These are phyloP conservation scores for Termitomyces sp. DNA, from an alignment of 768 basidiomycete genomes.

Conservation along the genomic window DNA sequence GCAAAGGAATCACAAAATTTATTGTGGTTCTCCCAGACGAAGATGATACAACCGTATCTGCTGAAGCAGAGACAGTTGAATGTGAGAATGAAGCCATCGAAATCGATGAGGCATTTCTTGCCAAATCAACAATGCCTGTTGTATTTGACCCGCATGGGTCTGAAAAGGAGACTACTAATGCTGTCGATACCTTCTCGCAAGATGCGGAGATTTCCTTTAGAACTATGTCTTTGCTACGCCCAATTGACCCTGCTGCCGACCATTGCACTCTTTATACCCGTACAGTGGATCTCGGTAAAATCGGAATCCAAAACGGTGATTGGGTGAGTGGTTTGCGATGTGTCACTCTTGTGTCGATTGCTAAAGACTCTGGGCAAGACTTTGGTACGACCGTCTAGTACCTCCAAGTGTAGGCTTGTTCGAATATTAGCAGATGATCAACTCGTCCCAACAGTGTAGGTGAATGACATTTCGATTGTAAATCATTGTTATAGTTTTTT, in stretches of 20 bases:
- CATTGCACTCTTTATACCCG: conserved; percentile 56
- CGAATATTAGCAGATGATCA: conserved; percentile 50
- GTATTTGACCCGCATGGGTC: conserved; percentile 15
- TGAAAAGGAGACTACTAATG: conserved; percentile 3
- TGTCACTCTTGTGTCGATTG: neutral
- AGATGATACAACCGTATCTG: conserved; percentile 10
- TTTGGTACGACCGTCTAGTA: conserved; percentile 33
- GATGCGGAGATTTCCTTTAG: conserved; percentile 17
- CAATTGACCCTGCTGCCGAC: conserved; percentile 32
- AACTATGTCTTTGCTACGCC: conserved; percentile 24
- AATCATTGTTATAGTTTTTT: neutral
- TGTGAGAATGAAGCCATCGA: conserved; percentile 44
- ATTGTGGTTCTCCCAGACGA: conserved; percentile 34
- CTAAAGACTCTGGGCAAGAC: conserved; percentile 34
- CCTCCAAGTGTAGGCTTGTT: conserved; percentile 42
- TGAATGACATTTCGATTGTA: neutral
- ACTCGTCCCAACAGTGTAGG: conserved; percentile 31
- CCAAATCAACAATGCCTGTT: conserved; percentile 36
- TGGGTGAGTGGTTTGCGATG: conserved; percentile 47
- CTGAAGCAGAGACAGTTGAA: conserved; percentile 12
- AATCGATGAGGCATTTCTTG: conserved; percentile 70
- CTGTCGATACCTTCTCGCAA: conserved; percentile 4
- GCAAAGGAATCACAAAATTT: conserved; percentile 44
- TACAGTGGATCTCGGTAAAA: conserved; percentile 54
- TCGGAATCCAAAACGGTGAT: conserved; percentile 68